Conservation (phyloP, 805 yeast genomes). For the Yamadazyma nakazawae region DNA sequence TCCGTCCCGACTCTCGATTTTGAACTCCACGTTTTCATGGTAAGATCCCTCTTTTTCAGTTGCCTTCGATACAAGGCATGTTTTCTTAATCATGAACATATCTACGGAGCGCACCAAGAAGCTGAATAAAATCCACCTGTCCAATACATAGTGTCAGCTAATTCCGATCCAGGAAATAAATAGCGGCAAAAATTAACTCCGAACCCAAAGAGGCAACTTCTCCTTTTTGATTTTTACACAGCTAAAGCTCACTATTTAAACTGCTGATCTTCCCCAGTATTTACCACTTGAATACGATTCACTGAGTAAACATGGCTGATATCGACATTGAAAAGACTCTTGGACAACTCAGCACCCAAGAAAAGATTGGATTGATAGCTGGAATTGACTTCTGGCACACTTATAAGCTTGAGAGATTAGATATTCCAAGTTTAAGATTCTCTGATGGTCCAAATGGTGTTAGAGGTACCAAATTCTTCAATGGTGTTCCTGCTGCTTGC, state of each 20-base stretch:
- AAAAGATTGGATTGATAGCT: slow-evolving; percentile 34
- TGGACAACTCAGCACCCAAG: slow-evolving; percentile 22
- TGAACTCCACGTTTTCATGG: too few relatives aligned
- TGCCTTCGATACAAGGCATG: background rate
- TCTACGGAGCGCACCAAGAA: background rate
- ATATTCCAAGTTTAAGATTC: slow-evolving; percentile 47
- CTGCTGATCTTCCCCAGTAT: background rate
- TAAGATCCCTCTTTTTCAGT: too few relatives aligned
- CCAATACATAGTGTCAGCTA: background rate
- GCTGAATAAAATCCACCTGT: background rate
- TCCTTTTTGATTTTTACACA: background rate
- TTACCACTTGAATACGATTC: background rate
- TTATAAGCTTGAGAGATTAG: slow-evolving; percentile 33
- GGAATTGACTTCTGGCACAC: slow-evolving; percentile 53
- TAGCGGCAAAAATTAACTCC: background rate
- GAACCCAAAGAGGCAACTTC: background rate
- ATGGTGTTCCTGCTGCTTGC: slow-evolving; percentile 53
- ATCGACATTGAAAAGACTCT: slow-evolving; percentile 21
- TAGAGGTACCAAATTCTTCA: slow-evolving; percentile 56
- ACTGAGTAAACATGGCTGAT: slow-evolving; percentile 12
- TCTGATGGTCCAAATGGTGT: slow-evolving; percentile 64
- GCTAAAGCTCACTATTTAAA: background rate
- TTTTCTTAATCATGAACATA: too few relatives aligned
- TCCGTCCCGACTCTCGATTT: too few relatives aligned
- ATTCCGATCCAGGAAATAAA: background rate